Conservation (phyloP, 2,329 filamentous ascomycete genomes). For the Penicillium sp. region DNA sequence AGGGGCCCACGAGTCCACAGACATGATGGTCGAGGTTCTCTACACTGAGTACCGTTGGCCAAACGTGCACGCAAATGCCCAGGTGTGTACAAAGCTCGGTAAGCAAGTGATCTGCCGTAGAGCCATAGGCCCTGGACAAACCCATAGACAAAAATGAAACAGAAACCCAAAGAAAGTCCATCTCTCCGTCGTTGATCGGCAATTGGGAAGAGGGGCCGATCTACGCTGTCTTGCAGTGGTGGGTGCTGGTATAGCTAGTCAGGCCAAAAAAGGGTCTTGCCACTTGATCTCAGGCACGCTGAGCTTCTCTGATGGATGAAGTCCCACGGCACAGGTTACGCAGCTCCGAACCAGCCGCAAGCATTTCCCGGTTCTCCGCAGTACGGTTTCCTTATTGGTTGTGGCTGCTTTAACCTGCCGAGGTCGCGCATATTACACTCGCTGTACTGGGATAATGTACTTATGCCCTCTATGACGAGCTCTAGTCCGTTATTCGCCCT, state of each 20-base stretch:
- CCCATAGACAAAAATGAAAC: not conserved
- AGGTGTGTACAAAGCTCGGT: too few relatives aligned
- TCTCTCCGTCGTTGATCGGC: not conserved
- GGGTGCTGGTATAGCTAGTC: conserved; percentile 4
- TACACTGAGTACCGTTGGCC: too few relatives aligned
- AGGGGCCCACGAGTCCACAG: not conserved
- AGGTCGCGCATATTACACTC: not conserved
- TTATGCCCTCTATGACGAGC: not conserved
- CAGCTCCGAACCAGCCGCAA: conserved; percentile 1
- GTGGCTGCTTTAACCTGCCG: not conserved
- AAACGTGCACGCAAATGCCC: too few relatives aligned
- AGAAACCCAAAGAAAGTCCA: not conserved
- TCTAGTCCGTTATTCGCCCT: not conserved
- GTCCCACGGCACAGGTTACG: conserved; percentile 1
- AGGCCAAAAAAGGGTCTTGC: conserved; percentile 2
- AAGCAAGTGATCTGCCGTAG: not conserved
- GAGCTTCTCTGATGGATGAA: not conserved
- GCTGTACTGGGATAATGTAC: not conserved
- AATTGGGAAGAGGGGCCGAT: not conserved
- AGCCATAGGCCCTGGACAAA: not conserved
- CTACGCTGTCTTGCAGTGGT: not conserved
- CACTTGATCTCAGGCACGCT: conserved; percentile 6
- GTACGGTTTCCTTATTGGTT: not conserved
- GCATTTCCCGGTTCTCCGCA: not conserved
- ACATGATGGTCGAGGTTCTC: too few relatives aligned